phyloP scores from a whole-genome alignment of 805 yeast species.

The Ogataea trehalophila region DNA sequence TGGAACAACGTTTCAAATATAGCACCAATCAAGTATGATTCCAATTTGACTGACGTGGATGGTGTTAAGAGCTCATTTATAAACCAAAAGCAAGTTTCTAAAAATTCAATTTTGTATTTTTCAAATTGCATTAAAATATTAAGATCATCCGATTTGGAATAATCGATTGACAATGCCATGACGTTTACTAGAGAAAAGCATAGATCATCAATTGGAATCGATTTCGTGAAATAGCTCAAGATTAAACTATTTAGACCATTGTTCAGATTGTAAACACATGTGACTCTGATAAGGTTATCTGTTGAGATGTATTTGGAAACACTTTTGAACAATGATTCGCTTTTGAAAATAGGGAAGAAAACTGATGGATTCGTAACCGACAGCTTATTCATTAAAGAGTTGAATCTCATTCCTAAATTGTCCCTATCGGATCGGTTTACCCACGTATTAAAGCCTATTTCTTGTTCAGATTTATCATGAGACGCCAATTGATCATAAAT shows the following conservation, averaged over 20 bases:
- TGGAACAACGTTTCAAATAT: constrained; percentile 21
- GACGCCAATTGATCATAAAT: constrained; percentile 23
- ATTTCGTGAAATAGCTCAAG: constrained; percentile 7
- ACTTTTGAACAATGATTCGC: constrained; percentile 6
- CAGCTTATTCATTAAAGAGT: constrained; percentile 19
- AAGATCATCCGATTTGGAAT: constrained; percentile 24
- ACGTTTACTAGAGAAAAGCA: constrained; percentile 20
- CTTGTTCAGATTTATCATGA: constrained; percentile 15
- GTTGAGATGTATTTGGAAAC: constrained; percentile 18
- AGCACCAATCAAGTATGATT: constrained; percentile 15
- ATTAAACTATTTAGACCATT: constrained; percentile 1
- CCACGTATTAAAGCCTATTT: constrained; percentile 16
- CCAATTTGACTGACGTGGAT: neutral
- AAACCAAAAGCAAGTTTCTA: constrained; percentile 16
- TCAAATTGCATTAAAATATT: constrained; percentile 28
- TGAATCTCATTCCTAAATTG: constrained; percentile 17
- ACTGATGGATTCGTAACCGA: constrained; percentile 20
- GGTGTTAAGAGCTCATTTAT: constrained; percentile 4
- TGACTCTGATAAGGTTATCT: constrained; percentile 26
- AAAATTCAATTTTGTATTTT: constrained; percentile 20
- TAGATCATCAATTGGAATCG: constrained; percentile 20
- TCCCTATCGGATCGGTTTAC: constrained; percentile 3
- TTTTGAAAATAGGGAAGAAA: constrained; percentile 18
- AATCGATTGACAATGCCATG: constrained; percentile 20
- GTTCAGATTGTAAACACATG: constrained; percentile 15